Conservation (phyloP, 306 rosid species). For the Lathyrus sativus region DNA sequence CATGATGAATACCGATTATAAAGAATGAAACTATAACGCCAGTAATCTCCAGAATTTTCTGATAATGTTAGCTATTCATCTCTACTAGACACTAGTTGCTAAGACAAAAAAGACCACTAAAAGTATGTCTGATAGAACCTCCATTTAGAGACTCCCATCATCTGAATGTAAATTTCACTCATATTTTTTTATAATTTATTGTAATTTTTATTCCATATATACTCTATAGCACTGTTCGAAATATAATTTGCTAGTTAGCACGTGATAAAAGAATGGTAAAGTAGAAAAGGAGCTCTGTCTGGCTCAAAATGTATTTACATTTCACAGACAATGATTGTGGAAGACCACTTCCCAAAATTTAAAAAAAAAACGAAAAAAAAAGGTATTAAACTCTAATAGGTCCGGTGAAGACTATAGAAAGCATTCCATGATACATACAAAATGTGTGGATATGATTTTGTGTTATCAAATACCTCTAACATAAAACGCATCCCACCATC, state of each 20-base stretch:
- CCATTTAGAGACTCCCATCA: constrained; percentile 20
- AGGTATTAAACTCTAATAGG: constrained; percentile 5
- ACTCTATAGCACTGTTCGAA: constrained; percentile 10
- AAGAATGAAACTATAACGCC: constrained; percentile 20
- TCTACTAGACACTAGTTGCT: constrained; percentile 5
- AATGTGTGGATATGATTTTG: constrained; percentile 19
- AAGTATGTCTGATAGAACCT: background rate
- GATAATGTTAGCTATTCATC: constrained; percentile 27
- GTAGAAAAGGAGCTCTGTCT: constrained; percentile 22
- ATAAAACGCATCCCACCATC: constrained; percentile 94
- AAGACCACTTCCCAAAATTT: constrained; percentile 6
- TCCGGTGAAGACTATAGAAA: constrained; percentile 12
- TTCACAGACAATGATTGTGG: constrained; percentile 11
- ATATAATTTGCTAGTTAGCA: constrained; percentile 25
- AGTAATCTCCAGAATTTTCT: constrained; percentile 17
- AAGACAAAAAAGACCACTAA: constrained; percentile 4
- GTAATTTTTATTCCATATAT: constrained; percentile 22
- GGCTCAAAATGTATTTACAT: constrained; percentile 4
- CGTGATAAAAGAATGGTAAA: constrained; percentile 3
- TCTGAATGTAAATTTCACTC: constrained; percentile 31
- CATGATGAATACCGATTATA: background rate
- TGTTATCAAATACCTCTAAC: constrained; percentile 67
- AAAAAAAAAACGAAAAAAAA: background rate
- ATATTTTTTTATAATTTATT: constrained; percentile 19
- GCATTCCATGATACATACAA: constrained; percentile 22